Percentiles rank a stretch among this genome's conserved stretches.
These are phyloP conservation scores for Porphyra umbilicalis DNA, from an alignment of 31 red algal species.

Conservation along the genomic window DNA sequence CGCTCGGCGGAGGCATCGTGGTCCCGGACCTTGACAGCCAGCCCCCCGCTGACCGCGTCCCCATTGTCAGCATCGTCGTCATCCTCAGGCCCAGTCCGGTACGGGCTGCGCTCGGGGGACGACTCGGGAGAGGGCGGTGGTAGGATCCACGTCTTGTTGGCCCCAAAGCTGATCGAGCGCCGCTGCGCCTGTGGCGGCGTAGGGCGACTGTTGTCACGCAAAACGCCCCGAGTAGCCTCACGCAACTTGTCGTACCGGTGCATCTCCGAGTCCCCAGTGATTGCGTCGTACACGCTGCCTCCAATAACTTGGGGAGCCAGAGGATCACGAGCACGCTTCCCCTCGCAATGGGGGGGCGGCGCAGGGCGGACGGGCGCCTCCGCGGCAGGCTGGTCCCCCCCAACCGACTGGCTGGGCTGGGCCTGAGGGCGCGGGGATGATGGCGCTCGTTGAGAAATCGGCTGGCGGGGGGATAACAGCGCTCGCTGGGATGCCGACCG, in stretches of 20 bases:
- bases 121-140: not conserved
- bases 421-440: not conserved
- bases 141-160: not conserved
- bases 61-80: not conserved
- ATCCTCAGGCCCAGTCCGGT: not conserved
- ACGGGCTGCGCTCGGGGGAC: not conserved
- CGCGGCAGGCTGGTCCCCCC: not conserved
- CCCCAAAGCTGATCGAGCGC: not conserved
- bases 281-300: not conserved
- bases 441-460: not conserved
- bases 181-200: no score
- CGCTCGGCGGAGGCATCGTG: not conserved
- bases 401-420: not conserved
- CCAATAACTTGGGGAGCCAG: not conserved
- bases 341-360: not conserved
- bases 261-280: not conserved
- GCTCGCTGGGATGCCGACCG: not conserved
- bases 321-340: not conserved
- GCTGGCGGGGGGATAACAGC: not conserved
- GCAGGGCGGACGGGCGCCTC: not conserved
- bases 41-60: not conserved
- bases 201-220: no score
- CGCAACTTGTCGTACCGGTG: not conserved
- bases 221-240: no score
- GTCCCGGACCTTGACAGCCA: not conserved